Base-by-base conservation (phyloP, 768 basidiomycete species). In the Tephrocybe sp. region DNA sequence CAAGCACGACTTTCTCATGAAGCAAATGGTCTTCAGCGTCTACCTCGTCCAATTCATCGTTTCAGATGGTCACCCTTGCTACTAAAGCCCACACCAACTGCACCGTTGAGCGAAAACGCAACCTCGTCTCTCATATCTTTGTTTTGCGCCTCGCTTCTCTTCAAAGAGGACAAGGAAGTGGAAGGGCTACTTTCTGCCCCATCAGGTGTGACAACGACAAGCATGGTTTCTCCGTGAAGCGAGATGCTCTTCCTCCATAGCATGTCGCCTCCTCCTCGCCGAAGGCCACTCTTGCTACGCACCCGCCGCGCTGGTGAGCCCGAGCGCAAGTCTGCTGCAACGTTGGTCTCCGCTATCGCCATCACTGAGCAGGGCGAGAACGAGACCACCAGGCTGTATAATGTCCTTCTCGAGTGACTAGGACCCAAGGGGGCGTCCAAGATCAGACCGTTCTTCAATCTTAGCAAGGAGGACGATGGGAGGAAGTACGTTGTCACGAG, bases 201-300 rank as follows among this genome's bases (percentile, higher is more conserved):
- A 90, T 99, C 77, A 94, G 91, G 24, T 94, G 94, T 62, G 92
- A 94, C 57, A 97, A 97, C 79, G n/a, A 97, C 85, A 92, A 93
- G 77, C 91, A 94, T 69, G 93, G 94, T 65, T 95, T 97, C 82
- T 93, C 94, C 42, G 97, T 97, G 93, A 98, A 98, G 75, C 95
- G 98, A 76, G 94, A 95, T 76, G 90, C 97, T 59, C 88, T 98
- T 53, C 82, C 95, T 63, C 91, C 91, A 50, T 68, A 91, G 76
- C 94, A 94, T 81, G 91, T 94, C 61, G n/a, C n/a, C 79, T 82
- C 54, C 88, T 99, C 57, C 97, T 64, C 89, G 98, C 66, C 61
- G 89, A 95, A 69, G 94, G 94, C 44, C 95, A 98, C 84, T 95
- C 95, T 24, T 98, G 95, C 83, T 97, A 91, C 82, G n/a, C 92